A percentile compares a stretch with the other conserved stretches of the same genome.
These are phyloP conservation scores for Articulospora tetracladia DNA, from an alignment of 495 filamentous ascomycete genomes.

Conservation along the genomic window DNA sequence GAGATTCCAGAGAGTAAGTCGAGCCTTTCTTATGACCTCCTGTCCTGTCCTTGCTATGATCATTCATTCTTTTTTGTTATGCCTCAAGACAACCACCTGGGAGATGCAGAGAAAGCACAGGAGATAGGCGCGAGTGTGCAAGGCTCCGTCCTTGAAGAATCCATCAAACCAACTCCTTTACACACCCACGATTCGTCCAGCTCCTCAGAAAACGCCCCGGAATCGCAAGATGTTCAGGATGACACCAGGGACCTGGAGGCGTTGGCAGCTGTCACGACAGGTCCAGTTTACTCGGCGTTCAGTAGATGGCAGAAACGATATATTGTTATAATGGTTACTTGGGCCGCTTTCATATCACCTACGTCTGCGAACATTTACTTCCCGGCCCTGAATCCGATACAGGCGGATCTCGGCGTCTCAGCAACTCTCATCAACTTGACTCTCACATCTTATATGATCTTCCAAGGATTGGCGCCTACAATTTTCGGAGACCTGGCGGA, in stretches of 20 bases:
- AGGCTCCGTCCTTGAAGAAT: conserved; percentile 9
- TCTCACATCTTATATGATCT: conserved; percentile 61
- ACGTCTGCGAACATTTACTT: conserved; percentile 80
- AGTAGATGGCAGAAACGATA: conserved; percentile 30
- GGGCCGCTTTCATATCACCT: conserved; percentile 65
- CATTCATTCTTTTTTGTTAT: conserved; percentile 8
- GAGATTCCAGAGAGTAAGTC: neutral
- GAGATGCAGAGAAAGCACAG: conserved; percentile 15
- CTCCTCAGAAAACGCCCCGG: neutral
- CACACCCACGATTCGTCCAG: neutral
- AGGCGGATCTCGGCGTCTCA: conserved; percentile 51
- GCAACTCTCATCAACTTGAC: conserved; percentile 63
- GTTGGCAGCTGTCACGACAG: conserved; percentile 16
- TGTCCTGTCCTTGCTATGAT: neutral
- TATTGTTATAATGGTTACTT: conserved; percentile 53
- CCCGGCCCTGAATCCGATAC: conserved; percentile 59
- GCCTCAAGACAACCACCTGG: conserved; percentile 13
- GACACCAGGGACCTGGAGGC: conserved; percentile 17
- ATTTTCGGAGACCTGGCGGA: conserved; percentile 60
- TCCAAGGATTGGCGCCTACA: conserved; percentile 56
- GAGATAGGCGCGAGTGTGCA: conserved; percentile 15
- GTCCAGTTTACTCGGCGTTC: conserved; percentile 25
- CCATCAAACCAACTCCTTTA: neutral
- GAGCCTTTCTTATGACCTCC: neutral
- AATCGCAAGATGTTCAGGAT: conserved; percentile 8